A percentile compares a stretch with the other conserved stretches of the same genome.
These are phyloP conservation scores for Tricholoma terreum DNA, from an alignment of 768 basidiomycete species.

Conservation along the genomic window DNA sequence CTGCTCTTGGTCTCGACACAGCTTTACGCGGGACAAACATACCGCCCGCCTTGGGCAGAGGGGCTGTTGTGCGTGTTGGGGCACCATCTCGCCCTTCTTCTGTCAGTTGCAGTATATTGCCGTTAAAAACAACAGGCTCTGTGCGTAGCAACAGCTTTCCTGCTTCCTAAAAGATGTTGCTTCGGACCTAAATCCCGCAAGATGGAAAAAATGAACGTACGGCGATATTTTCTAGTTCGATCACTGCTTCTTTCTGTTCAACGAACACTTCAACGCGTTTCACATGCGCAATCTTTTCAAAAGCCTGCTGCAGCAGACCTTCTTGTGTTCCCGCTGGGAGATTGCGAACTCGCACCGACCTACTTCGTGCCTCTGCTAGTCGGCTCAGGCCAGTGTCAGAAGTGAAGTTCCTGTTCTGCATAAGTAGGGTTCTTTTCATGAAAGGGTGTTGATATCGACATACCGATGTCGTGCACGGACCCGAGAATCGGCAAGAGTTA, in stretches of 20 bases:
- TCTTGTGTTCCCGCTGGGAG: conserved; percentile 82
- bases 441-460: conserved; percentile 11
- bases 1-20: conserved; percentile 65
- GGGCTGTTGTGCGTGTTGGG: conserved; percentile 26
- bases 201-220: conserved; percentile 29
- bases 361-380: conserved; percentile 54
- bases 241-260: conserved; percentile 56
- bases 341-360: conserved; percentile 74
- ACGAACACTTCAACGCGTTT: conserved; percentile 74
- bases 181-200: not conserved
- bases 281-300: conserved; percentile 74
- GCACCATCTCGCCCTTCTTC: conserved; percentile 46
- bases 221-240: conserved; percentile 63
- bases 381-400: conserved; percentile 58
- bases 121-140: conserved; percentile 72
- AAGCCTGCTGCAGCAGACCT: conserved; percentile 82
- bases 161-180: conserved; percentile 57
- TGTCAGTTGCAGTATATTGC: conserved; percentile 52
- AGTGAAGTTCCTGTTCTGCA: conserved; percentile 31
- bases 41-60: conserved; percentile 40
- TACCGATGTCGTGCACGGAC: conserved; percentile 54
- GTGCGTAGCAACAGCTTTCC: conserved; percentile 71
- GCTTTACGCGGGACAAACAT: conserved; percentile 70
- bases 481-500: conserved; percentile 80
- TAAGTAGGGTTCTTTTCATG: not conserved